A percentile compares a stretch with the other conserved stretches of the same genome.
Conservation (phyloP, 805 yeast species). For the Starmerella bacillaris region DNA sequence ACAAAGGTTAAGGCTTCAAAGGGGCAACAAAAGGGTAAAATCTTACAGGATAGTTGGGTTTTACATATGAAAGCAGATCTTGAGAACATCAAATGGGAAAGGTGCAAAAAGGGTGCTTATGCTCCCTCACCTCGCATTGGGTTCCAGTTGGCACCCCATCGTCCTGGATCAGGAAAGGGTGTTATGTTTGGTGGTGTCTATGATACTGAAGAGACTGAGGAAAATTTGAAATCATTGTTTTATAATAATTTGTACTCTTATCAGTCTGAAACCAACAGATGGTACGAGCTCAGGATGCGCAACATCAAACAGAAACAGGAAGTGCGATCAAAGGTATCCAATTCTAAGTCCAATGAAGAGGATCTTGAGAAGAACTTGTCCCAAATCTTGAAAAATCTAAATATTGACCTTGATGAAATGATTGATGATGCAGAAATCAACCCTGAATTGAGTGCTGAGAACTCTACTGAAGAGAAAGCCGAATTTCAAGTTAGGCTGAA, state of each 20-base stretch:
- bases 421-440: slow-evolving; percentile 25
- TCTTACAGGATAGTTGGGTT: slow-evolving; percentile 69
- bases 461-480: slow-evolving; percentile 16
- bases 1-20: slow-evolving; percentile 73
- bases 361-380: slow-evolving; percentile 72
- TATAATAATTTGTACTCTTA: slow-evolving; percentile 66
- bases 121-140: slow-evolving; percentile 93
- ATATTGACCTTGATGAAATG: slow-evolving; percentile 18
- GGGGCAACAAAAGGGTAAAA: slow-evolving; percentile 81
- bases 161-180: slow-evolving; percentile 55
- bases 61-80: slow-evolving; percentile 75
- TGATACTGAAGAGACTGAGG: slow-evolving; percentile 91
- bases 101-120: slow-evolving; percentile 74
- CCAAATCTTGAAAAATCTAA: slow-evolving; percentile 20
- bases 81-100: slow-evolving; percentile 64
- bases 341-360: slow-evolving; percentile 34
- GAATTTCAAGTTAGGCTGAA: slow-evolving; percentile 41
- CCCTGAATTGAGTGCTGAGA: slow-evolving; percentile 21
- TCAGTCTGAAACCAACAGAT: slow-evolving; percentile 70
- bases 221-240: slow-evolving; percentile 66
- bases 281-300: slow-evolving; percentile 59
- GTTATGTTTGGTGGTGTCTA: slow-evolving; percentile 88
- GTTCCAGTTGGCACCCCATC: slow-evolving; percentile 66
- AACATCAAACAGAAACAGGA: slow-evolving; percentile 32
- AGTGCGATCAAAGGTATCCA: slow-evolving; percentile 25